Evolutionary conservation across 257 asterid species (phyloP).

Genomic region (Mentha longifolia): DNA sequence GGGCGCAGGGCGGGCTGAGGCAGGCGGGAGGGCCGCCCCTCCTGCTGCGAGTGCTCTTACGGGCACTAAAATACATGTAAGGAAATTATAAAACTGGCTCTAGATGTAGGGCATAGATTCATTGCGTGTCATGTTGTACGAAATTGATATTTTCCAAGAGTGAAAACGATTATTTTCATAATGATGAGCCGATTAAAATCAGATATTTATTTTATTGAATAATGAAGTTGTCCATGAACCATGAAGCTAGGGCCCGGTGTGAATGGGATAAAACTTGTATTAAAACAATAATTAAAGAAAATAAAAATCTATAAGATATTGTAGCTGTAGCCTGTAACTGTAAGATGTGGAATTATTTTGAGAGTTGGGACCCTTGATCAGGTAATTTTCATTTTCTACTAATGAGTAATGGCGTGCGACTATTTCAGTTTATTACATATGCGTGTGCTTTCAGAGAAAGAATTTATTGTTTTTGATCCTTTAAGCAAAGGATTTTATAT

Average conservation of each 20-base stretch:
- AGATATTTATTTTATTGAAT: neutral
- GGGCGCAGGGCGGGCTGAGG: no score
- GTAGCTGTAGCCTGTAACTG: no score
- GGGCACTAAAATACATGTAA: no score
- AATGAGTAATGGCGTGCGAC: neutral
- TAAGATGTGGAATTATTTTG: neutral
- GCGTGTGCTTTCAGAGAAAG: neutral
- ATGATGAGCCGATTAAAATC: no score
- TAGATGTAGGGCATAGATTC: no score
- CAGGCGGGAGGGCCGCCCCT: no score
- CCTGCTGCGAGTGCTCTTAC: no score
- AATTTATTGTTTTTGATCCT: constrained; percentile 40
- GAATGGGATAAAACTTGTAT: neutral
- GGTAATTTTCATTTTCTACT: neutral
- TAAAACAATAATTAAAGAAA: neutral
- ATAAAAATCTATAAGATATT: neutral
- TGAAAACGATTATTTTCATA: no score
- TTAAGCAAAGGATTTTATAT: constrained; percentile 52
- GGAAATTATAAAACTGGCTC: no score
- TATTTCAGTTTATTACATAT: neutral
- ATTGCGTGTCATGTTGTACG: no score
- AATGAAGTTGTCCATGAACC: neutral
- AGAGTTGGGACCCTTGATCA: neutral
- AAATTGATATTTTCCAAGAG: no score
- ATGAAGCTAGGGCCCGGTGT: neutral